phyloP scores from a whole-genome alignment of 495 filamentous ascomycete species.

The Tuber borchii region DNA sequence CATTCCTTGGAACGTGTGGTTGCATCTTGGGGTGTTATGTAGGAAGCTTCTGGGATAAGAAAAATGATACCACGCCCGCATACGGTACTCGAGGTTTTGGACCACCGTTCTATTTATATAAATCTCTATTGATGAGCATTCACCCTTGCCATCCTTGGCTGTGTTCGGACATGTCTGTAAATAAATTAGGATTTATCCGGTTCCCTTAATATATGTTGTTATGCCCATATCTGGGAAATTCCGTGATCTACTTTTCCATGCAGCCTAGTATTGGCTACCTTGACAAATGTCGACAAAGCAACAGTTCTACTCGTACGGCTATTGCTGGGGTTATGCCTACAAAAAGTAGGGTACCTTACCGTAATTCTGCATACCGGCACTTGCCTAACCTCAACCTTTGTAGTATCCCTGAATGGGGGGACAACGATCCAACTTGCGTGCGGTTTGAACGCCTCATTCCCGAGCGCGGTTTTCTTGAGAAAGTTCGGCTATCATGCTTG shows the following conservation, averaged over 20 bases:
- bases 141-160: background rate
- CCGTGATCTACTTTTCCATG: background rate
- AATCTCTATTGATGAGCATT: background rate
- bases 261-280: background rate
- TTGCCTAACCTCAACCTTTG: background rate
- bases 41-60: background rate
- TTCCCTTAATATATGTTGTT: background rate
- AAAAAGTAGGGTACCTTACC: background rate
- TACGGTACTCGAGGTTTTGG: background rate
- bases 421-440: background rate
- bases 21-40: background rate
- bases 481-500: background rate
- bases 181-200: background rate
- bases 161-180: background rate
- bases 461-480: background rate
- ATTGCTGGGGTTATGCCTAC: background rate
- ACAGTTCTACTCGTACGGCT: background rate
- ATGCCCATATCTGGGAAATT: background rate
- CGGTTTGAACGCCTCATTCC: background rate
- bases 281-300: background rate
- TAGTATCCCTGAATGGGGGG: background rate
- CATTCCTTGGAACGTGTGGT: background rate
- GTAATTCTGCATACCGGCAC: background rate
- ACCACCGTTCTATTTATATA: constrained; percentile 1
- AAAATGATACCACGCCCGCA: background rate